Base-by-base conservation (phyloP, 768 basidiomycete species). In the Royoungia palumana region DNA sequence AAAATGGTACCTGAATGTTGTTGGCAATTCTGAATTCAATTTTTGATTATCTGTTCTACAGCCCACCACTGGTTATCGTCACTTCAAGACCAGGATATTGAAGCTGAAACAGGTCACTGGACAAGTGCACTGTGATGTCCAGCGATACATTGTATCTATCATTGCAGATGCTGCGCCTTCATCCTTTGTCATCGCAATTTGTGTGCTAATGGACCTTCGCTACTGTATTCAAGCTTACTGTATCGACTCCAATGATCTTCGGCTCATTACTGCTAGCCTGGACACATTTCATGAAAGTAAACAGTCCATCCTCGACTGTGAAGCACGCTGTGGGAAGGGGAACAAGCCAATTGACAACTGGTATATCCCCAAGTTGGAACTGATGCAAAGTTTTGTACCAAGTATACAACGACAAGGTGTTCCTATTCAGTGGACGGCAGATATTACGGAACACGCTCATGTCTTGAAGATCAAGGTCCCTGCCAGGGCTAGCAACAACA, bases 81-180 rank as follows among this genome's bases (percentile, higher is more conserved):
- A 74, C 28, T 76, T 74, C 44, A 43, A 56, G 7, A 58, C 63
- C 13, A 70, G 75, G 0, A 70, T 77, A 14, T 70, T 69, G 5
- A 54, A 56, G 8, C 40, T 77, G 17, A 75, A 75, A 40, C 75
- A 77, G 44, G 69, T 73, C 0, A 69, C 72, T 7, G 70, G 74
- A 2, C 28, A 62, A 7, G 68, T 70, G n/a, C 68, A 75, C 43
- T 45, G 68, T 1, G 65, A 76, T 19, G 59, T 75, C 2, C 64
- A 76, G 52, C 47, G 53, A 7, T 68, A 65, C 44, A 46, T 76
- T 3, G 38, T 77, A 13, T 21, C 61, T 4, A 53, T 70, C 14
- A 68, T 75, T 35, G 67, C 69, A 20, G 68, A 65, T 21, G 65
- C 61, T 37, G 66, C 66, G 13, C 46, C 65, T 1, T 32, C 37